Base-by-base conservation (phyloP, 768 basidiomycete genomes). In the Pleurotus tuoliensis region DNA sequence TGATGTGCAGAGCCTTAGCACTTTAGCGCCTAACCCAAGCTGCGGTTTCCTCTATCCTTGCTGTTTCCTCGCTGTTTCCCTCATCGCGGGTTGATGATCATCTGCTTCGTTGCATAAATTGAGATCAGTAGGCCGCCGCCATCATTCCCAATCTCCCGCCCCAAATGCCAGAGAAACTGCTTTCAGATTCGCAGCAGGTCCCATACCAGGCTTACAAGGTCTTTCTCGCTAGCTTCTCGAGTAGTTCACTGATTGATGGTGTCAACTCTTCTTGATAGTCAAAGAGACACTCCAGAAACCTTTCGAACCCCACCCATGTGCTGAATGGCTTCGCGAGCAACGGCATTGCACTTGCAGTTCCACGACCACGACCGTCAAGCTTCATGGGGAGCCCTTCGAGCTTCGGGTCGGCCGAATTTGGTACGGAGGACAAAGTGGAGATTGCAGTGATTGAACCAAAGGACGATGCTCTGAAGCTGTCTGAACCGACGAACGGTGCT, bases 171-270 rank as follows among this genome's bases (percentile, higher is more conserved):
- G 51, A 53, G 13, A 53, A 24, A 27, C 49, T 37, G 61, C 60
- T 54, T 49, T 60, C 60, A 49, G 38, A 61, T 47, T 49, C 66
- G 43, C 58, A 66, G 22, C 62, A 66, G 62, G 63, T 82, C 16
- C 79, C 79, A 30, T 82, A 82, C 71, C 77, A 77, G 67, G 77
- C 80, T 40, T 82, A 82, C 69, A 76, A 72, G 68, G 80, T 79
- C 41, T 57, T 69, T 66, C 38, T 57, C 37, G 34, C 55, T 25
- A 51, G 51, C 25, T 20, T 49, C 47, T 60, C 30, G 37, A 6
- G 44, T 24, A n/a, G 8, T 56, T 25, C 20, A 50, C 45, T 59
- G 30, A 34, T 34, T 34, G 8, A 45, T 59, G 30, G 46, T 11
- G 24, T 56, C 20, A 38, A 34, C 20, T 22, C 41, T 44, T 55